Conservation (phyloP, 371 early-diverging fungal species). For the Lichtheimia corymbifera region DNA sequence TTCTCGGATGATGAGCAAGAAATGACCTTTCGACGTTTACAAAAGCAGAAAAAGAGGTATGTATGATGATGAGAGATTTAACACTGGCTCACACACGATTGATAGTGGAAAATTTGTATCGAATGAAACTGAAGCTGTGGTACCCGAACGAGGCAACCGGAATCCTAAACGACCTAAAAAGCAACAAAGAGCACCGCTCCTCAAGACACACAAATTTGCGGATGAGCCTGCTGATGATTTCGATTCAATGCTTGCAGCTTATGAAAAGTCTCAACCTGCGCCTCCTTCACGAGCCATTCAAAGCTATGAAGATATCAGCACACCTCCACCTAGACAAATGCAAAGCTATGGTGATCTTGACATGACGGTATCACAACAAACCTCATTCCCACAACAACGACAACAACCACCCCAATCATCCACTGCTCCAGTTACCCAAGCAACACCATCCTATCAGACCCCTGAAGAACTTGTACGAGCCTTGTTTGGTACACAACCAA, state of each 20-base stretch:
- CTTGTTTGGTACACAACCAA: neutral
- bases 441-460: neutral
- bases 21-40: conserved; percentile 50
- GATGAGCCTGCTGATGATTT: conserved; percentile 16
- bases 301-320: conserved; percentile 35
- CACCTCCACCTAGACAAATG: conserved; percentile 23
- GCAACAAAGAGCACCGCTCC: too few relatives aligned
- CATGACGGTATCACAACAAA: neutral
- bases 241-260: conserved; percentile 21
- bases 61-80: neutral
- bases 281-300: conserved; percentile 26
- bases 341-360: conserved; percentile 38
- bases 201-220: too few relatives aligned
- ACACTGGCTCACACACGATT: too few relatives aligned
- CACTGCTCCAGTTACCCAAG: too few relatives aligned
- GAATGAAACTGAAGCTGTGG: too few relatives aligned
- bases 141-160: too few relatives aligned
- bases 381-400: neutral
- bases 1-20: conserved; percentile 92
- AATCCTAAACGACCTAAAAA: too few relatives aligned
- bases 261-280: conserved; percentile 15
- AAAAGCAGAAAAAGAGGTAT: conserved; percentile 24
- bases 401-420: neutral
- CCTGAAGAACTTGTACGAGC: neutral
- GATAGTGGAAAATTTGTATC: too few relatives aligned